These are phyloP conservation scores for Aureobasidium sp. DNA, from an alignment of 2,329 filamentous ascomycete genomes.

Conservation along the genomic window DNA sequence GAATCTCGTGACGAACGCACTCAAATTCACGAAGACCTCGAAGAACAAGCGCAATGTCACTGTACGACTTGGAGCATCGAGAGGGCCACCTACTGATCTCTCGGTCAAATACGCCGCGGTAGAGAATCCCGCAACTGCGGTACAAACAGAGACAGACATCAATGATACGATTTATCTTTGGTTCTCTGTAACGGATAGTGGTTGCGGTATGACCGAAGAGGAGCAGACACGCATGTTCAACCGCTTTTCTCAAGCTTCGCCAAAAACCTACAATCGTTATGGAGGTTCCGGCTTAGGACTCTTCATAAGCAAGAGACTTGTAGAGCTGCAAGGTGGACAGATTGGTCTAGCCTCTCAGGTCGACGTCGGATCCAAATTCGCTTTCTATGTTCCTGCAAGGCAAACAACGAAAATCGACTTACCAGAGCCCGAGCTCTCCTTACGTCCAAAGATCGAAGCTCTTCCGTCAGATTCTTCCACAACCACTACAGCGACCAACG, in stretches of 20 bases:
- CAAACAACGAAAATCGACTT: background rate
- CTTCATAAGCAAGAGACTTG: slow-evolving; percentile 59
- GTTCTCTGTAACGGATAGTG: slow-evolving; percentile 28
- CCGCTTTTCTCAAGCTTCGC: slow-evolving; percentile 60
- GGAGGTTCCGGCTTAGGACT: slow-evolving; percentile 52
- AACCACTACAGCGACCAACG: background rate
- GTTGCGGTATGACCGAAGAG: slow-evolving; percentile 27
- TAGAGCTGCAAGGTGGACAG: slow-evolving; percentile 60
- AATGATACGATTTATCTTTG: slow-evolving; percentile 23
- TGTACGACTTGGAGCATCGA: slow-evolving; percentile 32
- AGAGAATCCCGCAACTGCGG: background rate
- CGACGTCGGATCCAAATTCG: slow-evolving; percentile 55
- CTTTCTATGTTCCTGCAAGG: slow-evolving; percentile 40
- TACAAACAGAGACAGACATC: background rate
- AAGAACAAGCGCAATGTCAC: background rate
- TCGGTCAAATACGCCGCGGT: background rate
- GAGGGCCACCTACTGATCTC: background rate
- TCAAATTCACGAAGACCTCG: slow-evolving; percentile 18
- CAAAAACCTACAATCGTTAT: slow-evolving; percentile 45
- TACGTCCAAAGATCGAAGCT: background rate
- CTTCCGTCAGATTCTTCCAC: too few species aligned
- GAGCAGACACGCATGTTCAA: slow-evolving; percentile 45
- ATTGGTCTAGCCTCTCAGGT: slow-evolving; percentile 55
- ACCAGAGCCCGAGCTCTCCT: background rate
- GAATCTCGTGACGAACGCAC: slow-evolving; percentile 23